Evolutionary conservation across 352 stramenopile genomes (phyloP).

Genomic region (Thalassiosira livingstoniorum): DNA sequence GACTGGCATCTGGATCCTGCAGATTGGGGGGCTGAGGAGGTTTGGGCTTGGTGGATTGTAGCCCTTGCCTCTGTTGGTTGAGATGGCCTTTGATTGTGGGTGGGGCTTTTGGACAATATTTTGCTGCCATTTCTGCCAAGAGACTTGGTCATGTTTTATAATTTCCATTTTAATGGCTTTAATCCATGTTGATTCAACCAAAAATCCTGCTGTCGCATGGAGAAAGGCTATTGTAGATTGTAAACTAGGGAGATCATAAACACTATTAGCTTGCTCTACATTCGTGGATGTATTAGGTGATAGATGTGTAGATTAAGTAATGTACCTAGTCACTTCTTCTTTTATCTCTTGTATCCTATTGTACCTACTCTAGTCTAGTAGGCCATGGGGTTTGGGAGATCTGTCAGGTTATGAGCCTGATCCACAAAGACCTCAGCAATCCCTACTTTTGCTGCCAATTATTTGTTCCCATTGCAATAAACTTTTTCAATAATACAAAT

Average conservation of each 20-base stretch:
- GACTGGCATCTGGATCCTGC: constrained; percentile 4
- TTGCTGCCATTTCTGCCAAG: neutral
- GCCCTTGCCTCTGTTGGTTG: constrained; percentile 1
- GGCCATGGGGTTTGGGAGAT: no score
- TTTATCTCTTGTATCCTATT: no score
- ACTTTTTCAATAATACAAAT: no score
- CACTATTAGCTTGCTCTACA: no score
- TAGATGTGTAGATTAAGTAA: no score
- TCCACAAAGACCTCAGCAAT: no score
- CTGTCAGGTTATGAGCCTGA: no score
- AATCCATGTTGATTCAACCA: constrained; percentile 3
- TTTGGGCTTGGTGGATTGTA: constrained; percentile 22
- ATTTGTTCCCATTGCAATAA: no score
- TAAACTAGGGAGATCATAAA: constrained; percentile 7
- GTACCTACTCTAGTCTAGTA: no score
- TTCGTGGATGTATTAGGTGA: no score
- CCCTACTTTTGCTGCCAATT: no score
- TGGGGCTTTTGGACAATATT: constrained; percentile 13
- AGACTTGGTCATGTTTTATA: constrained; percentile 29
- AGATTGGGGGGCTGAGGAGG: neutral
- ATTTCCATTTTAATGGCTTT: neutral
- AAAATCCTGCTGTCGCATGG: constrained; percentile 9
- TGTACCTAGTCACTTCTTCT: no score
- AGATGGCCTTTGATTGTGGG: constrained; percentile 28
- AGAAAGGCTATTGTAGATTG: neutral